Base-by-base conservation (phyloP, 345 rosid species). In the Camelina sativa region DNA sequence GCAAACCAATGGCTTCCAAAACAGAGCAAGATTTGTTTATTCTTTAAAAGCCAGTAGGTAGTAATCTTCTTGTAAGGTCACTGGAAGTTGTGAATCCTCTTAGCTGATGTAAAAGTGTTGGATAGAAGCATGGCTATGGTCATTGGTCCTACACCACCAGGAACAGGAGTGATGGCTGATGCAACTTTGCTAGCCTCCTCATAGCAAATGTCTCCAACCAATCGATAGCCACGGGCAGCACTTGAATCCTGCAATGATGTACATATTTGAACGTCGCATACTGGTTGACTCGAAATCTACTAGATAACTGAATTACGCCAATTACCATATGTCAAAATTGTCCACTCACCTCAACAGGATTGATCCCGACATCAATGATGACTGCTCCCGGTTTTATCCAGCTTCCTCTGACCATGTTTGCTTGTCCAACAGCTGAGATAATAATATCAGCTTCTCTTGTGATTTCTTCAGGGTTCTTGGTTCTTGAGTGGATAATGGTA, bases 321-420 rank as follows among this genome's bases (percentile, higher is more conserved):
- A 35, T 22, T 13, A 47, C 48, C 7, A 30, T 69, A 47, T 5
- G 65, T 63, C 8, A 11, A 34, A 55, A 23, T 40, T 3, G 19
- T 35, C 15, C 22, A 58, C 79, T 83, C 35, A 89, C 95, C 87
- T 91, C 92, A 43, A 91, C 92, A 30, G 88, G 84, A 75, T 88
- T 93, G 73, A 88, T 93, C 71, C 98, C 96, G n/a, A 93, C 97
- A 76, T 89, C 96, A 22, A 93, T 90, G 16, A 93, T 65, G 58
- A 89, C 93, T 32, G 96, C 97, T 34, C 96, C 98, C 1, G 92
- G 96, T 72, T 93, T 93, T 41, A 93, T 88, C 97, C 98, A 89
- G 80, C 73, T 86, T 30, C 90, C 96, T 66, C 82, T 85, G 34
- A 89, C 96, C 98, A 91, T 89, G 75, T 86, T 85, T 32, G 97